phyloP scores from a whole-genome alignment of 169 alveolate genomes.

The Babesia ovis region DNA sequence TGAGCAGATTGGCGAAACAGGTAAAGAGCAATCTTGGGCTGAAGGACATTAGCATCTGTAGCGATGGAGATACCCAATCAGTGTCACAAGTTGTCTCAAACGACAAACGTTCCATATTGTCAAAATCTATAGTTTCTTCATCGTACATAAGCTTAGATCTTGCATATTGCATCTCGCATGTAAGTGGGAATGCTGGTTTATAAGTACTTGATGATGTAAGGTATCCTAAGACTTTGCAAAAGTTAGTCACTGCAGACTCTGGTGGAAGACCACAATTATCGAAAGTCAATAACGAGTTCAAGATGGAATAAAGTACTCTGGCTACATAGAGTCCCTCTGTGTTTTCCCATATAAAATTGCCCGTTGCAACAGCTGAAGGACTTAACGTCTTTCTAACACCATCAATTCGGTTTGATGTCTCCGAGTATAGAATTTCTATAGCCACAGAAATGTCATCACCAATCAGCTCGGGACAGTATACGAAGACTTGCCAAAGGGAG shows the following conservation, averaged over 20 bases:
- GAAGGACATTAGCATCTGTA: slow-evolving; percentile 35
- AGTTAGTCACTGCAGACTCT: slow-evolving; percentile 10
- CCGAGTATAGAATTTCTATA: slow-evolving; percentile 40
- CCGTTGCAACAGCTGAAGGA: background rate
- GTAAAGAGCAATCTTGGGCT: slow-evolving; percentile 53
- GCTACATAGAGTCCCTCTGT: slow-evolving; percentile 38
- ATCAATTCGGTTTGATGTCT: slow-evolving; percentile 15
- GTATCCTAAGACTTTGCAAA: slow-evolving; percentile 38
- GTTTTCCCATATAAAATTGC: background rate
- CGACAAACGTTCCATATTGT: slow-evolving; percentile 17
- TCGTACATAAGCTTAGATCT: slow-evolving; percentile 26
- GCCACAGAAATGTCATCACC: slow-evolving; percentile 31
- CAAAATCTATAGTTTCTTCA: slow-evolving; percentile 24
- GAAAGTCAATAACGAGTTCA: slow-evolving; percentile 52
- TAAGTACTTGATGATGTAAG: slow-evolving; percentile 19
- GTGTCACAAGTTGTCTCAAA: slow-evolving; percentile 3
- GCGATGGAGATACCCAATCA: slow-evolving; percentile 3
- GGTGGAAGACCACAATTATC: slow-evolving; percentile 49
- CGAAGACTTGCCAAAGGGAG: slow-evolving; percentile 48
- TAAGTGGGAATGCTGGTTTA: slow-evolving; percentile 47
- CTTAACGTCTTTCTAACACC: background rate
- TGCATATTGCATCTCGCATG: slow-evolving; percentile 12
- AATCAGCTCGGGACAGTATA: slow-evolving; percentile 45
- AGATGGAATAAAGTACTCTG: slow-evolving; percentile 29
- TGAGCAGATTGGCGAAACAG: slow-evolving; percentile 38